Evolutionary conservation across 495 filamentous ascomycete genomes (phyloP).

Genomic region (Penicillium paxilli): DNA sequence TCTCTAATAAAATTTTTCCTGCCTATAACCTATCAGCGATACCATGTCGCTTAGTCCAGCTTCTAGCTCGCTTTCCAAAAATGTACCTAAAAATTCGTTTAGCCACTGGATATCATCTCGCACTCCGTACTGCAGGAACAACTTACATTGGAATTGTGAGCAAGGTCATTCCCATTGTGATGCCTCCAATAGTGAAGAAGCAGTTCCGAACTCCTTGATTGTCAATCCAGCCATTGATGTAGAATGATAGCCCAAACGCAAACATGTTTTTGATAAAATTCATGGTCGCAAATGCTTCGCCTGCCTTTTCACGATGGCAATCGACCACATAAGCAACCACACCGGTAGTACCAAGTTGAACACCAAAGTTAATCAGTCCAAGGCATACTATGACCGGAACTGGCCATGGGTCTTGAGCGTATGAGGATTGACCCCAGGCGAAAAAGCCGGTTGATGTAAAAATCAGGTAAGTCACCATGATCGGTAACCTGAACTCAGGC

Average conservation of each 20-base stretch:
- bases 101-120: neutral
- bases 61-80: constrained; percentile 28
- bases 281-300: constrained; percentile 42
- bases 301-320: constrained; percentile 41
- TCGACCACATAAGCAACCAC: constrained; percentile 43
- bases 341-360: constrained; percentile 40
- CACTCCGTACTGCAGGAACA: neutral
- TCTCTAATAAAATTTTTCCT: neutral
- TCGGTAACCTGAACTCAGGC: constrained; percentile 47
- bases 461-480: constrained; percentile 40
- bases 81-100: constrained; percentile 22
- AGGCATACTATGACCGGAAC: constrained; percentile 43
- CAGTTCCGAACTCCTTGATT: constrained; percentile 35
- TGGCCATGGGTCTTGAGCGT: constrained; percentile 30
- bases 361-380: constrained; percentile 46
- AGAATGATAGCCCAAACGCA: constrained; percentile 37
- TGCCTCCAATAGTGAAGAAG: constrained; percentile 41
- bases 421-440: constrained; percentile 39
- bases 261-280: constrained; percentile 45
- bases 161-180: constrained; percentile 33
- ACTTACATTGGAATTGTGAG: constrained; percentile 41
- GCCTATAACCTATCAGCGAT: constrained; percentile 20
- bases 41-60: constrained; percentile 28
- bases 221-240: constrained; percentile 39
- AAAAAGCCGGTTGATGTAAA: constrained; percentile 47